Conservation (phyloP, 305 asterid species). For the Rubia balearica region DNA sequence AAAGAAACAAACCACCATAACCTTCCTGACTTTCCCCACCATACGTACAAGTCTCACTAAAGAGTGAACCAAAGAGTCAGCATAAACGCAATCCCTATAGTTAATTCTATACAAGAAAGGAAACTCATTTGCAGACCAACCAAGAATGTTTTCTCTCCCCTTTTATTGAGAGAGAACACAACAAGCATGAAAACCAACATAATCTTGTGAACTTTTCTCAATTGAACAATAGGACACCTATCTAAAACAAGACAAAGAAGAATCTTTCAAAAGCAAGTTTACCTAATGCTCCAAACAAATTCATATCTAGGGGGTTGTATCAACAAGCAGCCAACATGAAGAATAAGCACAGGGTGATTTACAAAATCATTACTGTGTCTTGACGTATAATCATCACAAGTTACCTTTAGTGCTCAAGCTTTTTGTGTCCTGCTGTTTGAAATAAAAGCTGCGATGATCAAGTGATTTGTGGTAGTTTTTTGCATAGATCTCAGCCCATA, state of each 20-base stretch:
- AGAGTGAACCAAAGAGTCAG: not conserved
- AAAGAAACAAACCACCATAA: not conserved
- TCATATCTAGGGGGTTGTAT: not conserved
- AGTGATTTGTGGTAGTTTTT: constrained; percentile 97
- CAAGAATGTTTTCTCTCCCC: not conserved
- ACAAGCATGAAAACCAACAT: not conserved
- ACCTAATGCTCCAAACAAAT: constrained; percentile 1
- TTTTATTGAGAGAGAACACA: not conserved
- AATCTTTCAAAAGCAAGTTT: not conserved
- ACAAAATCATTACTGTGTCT: constrained; percentile 19
- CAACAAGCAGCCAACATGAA: constrained; percentile 12
- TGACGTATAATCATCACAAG: constrained; percentile 23
- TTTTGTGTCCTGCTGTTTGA: constrained; percentile 97
- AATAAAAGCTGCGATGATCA: constrained; percentile 96
- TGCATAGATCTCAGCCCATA: constrained; percentile 93
- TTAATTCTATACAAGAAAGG: not conserved
- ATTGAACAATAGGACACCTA: not conserved
- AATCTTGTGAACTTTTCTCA: not conserved
- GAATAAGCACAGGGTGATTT: constrained; percentile 20
- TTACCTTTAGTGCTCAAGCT: constrained; percentile 96
- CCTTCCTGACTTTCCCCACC: not conserved
- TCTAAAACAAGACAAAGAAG: not conserved
- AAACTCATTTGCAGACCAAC: not conserved
- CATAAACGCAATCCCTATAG: not conserved
- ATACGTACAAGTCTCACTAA: not conserved